phyloP scores from a whole-genome alignment of 495 filamentous ascomycete genomes.

The Trichoderma parareesei region DNA sequence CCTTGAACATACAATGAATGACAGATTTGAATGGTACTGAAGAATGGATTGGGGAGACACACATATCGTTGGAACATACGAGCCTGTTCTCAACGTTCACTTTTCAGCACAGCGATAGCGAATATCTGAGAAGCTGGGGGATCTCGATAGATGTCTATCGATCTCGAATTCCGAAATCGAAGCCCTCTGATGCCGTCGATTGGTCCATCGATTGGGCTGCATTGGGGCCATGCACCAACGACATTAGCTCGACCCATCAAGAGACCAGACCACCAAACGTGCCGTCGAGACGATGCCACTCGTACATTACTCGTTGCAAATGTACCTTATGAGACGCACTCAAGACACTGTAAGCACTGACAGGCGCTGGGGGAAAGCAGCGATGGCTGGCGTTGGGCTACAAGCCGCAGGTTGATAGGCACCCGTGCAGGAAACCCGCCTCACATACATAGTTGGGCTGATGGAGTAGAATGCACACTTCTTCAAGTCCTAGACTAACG shows the following conservation, averaged over 20 bases:
- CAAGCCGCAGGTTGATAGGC: constrained; percentile 5
- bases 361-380: not conserved
- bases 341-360: not conserved
- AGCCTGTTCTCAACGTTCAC: no score
- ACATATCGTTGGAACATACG: no score
- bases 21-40: no score
- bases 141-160: not conserved
- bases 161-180: constrained; percentile 1
- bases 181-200: not conserved
- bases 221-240: constrained; percentile 6
- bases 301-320: not conserved
- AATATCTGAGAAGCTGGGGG: not conserved
- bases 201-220: constrained; percentile 1
- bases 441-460: not conserved
- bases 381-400: constrained; percentile 2
- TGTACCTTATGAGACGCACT: not conserved
- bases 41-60: no score
- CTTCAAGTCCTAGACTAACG: no score
- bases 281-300: no score
- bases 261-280: not conserved
- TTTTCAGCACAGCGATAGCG: no score
- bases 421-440: not conserved
- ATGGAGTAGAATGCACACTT: no score
- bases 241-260: not conserved
- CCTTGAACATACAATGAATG: no score